These are phyloP conservation scores for Albizia julibrissin DNA, from an alignment of 306 rosid genomes.

Conservation along the genomic window DNA sequence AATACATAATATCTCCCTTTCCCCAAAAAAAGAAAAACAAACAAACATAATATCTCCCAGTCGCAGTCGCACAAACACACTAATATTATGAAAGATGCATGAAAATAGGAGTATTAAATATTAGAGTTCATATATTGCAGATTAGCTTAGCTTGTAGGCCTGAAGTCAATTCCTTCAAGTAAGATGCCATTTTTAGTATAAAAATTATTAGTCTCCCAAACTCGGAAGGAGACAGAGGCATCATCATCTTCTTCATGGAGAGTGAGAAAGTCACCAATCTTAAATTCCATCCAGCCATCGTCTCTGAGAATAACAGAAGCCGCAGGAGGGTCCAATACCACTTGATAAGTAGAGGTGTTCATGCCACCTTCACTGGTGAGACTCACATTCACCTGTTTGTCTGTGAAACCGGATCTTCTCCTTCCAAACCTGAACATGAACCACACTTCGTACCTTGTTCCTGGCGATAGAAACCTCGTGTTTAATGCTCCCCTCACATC, in stretches of 20 bases:
- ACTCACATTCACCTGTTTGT: neutral
- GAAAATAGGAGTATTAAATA: too few relatives aligned
- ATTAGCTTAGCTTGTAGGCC: too few relatives aligned
- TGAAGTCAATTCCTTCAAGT: too few relatives aligned
- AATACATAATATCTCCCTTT: too few relatives aligned
- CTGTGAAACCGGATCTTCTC: rapidly evolving
- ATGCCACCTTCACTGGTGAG: neutral
- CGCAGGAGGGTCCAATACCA: neutral
- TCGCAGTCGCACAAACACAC: too few relatives aligned
- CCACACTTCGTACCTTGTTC: neutral
- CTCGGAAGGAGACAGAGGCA: neutral
- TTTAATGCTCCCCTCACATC: neutral
- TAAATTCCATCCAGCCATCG: neutral
- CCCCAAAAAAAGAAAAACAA: too few relatives aligned
- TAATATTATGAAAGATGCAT: too few relatives aligned
- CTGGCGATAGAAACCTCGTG: conserved; percentile 7
- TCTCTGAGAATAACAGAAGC: neutral
- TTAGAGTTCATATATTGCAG: too few relatives aligned
- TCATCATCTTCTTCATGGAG: neutral
- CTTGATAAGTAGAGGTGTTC: neutral
- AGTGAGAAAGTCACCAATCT: neutral
- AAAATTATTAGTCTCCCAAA: neutral
- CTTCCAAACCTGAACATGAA: neutral
- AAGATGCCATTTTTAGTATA: conserved; percentile 16
- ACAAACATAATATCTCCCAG: too few relatives aligned